Evolutionary conservation across 2,329 filamentous ascomycete species (phyloP), one percentile per base, ranked within the genome.

Genomic region (Leptographium procerum): DNA sequence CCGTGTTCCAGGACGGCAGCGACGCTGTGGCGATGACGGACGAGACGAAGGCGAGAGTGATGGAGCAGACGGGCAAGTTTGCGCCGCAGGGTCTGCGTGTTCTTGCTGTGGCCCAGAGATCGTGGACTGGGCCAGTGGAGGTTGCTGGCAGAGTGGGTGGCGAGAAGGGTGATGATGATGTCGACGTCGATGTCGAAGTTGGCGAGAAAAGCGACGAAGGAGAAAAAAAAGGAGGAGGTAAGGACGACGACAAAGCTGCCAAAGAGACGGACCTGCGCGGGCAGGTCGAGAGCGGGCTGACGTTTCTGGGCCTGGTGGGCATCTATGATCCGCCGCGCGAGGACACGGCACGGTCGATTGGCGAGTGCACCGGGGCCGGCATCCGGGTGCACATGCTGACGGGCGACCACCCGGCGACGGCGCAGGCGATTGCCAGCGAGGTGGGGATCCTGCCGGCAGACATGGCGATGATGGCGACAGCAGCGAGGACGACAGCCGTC

Each of bases 321-420:
- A 86, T 95, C 62, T 92, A 94, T 68, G 90, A 95, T 64, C 90
- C 90, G 4, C 90, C 89, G 58, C 88, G 90, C 1, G 82, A 84
- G 2, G 90, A 95, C 72, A 91, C 90, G 0, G 87, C 85, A 26
- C 79, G 77, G 1, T 85, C 88, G 8, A 88, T 91, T 59, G 76
- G 76, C 26, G 80, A 86, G 66, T 90, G 87, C 66, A 82, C 86
- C 57, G 78, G 78, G 52, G 88, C 88, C 29, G 88, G 88, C 55
- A 90, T 91, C 68, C 81, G 80, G 62, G 88, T 91, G 8, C 87
- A 91, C 72, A 91, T 92, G 88, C 78, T 92, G 34, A 94, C 89
- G 26, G 89, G 89, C 59, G 89, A 94, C 65, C 88, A 92, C 67
- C 85, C 85, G 1, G 84, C 86, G 58, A 94, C 88, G 1, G 89